Percentiles rank a stretch among this genome's conserved stretches.
Evolutionary conservation across 1,284 basidiomycete species (phyloP).

Genomic region (Fomitiporia mediterranea): DNA sequence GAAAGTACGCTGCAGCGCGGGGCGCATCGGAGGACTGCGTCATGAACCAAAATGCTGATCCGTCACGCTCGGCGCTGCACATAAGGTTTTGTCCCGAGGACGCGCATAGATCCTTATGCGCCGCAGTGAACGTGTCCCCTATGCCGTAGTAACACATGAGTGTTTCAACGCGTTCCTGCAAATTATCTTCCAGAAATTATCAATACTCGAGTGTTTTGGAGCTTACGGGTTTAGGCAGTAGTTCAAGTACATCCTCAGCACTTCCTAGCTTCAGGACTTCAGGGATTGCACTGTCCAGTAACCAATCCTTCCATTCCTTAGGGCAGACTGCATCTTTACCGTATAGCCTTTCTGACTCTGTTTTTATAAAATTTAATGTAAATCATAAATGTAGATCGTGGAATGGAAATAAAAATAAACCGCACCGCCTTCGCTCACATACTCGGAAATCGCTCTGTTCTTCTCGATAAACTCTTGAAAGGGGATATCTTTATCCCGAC

Average conservation of each 20-base stretch:
- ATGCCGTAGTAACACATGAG: conserved; percentile 77
- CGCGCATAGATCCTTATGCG: conserved; percentile 75
- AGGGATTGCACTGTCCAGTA: conserved; percentile 47
- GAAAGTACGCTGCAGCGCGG: conserved; percentile 53
- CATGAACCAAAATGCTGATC: conserved; percentile 80
- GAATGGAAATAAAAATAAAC: conserved; percentile 2
- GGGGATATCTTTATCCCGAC: conserved; percentile 27
- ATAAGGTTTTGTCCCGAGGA: conserved; percentile 79
- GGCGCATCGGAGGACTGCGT: conserved; percentile 52
- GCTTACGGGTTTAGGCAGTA: conserved; percentile 45
- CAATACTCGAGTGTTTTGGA: conserved; percentile 5
- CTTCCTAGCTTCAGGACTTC: conserved; percentile 43
- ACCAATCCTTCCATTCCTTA: conserved; percentile 53
- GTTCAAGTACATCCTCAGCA: conserved; percentile 49
- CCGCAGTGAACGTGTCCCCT: conserved; percentile 72
- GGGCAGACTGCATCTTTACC: conserved; percentile 74
- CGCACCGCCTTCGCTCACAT: conserved; percentile 22
- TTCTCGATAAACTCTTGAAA: conserved; percentile 27
- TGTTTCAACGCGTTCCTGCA: conserved; percentile 57
- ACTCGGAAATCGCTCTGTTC: conserved; percentile 21
- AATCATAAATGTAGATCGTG: not conserved
- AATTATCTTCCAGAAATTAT: conserved; percentile 18
- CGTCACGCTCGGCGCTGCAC: conserved; percentile 65
- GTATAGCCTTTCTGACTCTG: conserved; percentile 59
- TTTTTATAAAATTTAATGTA: not conserved